A percentile compares a stretch with the other conserved stretches of the same genome.
Evolutionary conservation across 352 stramenopile genomes (phyloP).

Genomic region (Pythium sp.): DNA sequence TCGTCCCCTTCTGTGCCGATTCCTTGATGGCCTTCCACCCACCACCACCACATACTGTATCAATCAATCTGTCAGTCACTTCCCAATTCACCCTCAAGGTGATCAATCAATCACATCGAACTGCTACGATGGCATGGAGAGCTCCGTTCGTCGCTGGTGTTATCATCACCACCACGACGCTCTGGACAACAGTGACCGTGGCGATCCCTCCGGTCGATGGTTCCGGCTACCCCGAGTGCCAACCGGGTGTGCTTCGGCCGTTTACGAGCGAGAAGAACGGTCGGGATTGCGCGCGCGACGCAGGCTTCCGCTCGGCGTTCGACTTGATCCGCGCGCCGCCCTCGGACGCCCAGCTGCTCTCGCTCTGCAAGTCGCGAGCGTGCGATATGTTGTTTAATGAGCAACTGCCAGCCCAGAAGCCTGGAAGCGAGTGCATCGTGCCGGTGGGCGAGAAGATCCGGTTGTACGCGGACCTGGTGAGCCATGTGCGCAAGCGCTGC

Average conservation of each 20-base stretch:
- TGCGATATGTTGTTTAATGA: slow-evolving; percentile 8
- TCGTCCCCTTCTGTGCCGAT: background rate
- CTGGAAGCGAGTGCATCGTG: slow-evolving; percentile 7
- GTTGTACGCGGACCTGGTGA: slow-evolving; percentile 15
- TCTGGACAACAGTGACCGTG: background rate
- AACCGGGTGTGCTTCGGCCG: background rate
- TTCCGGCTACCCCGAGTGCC: background rate
- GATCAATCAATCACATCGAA: background rate
- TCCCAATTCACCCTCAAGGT: background rate
- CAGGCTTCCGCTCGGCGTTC: slow-evolving; percentile 9
- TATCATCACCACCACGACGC: background rate
- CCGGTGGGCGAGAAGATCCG: slow-evolving; percentile 4
- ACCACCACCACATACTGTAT: background rate
- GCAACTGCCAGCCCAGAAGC: background rate
- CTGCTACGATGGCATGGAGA: background rate
- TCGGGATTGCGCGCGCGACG: slow-evolving; percentile 8
- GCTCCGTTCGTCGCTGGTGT: background rate
- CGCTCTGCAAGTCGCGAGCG: slow-evolving; percentile 14
- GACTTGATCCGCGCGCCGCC: slow-evolving; percentile 6
- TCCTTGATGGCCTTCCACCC: background rate
- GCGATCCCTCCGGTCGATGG: background rate
- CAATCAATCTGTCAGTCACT: background rate
- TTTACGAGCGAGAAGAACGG: background rate
- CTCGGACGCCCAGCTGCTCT: slow-evolving; percentile 5
- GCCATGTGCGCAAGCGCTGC: slow-evolving; percentile 6